phyloP scores from a whole-genome alignment of 345 rosid species.

The Cardamine chenopodiifolia region DNA sequence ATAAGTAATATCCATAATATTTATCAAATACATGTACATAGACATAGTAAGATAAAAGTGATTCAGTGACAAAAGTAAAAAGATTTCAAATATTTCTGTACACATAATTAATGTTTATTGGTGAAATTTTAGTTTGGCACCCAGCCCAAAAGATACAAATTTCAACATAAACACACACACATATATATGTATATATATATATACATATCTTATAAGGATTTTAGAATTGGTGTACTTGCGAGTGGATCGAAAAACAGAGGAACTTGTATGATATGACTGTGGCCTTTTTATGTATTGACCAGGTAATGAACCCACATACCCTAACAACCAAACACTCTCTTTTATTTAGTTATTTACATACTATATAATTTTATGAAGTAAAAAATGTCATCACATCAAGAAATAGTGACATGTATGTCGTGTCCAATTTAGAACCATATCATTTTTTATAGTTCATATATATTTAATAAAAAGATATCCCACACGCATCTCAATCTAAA shows the following conservation, averaged over 20 bases:
- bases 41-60: neutral
- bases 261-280: conserved; percentile 38
- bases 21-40: neutral
- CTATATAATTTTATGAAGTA: conserved; percentile 23
- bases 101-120: neutral
- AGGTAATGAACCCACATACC: conserved; percentile 41
- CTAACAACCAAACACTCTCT: conserved; percentile 34
- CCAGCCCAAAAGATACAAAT: neutral
- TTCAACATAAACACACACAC: neutral
- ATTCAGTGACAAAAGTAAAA: neutral
- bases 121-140: neutral
- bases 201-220: no score
- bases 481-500: conserved; percentile 44
- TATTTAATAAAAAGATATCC: conserved; percentile 36
- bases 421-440: conserved; percentile 48
- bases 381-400: conserved; percentile 39
- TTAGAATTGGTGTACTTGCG: conserved; percentile 21
- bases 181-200: neutral
- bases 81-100: neutral
- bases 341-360: conserved; percentile 21
- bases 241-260: conserved; percentile 19
- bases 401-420: conserved; percentile 40
- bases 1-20: neutral
- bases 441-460: conserved; percentile 27
- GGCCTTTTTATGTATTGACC: conserved; percentile 41